phyloP scores from a whole-genome alignment of 2,329 filamentous ascomycete genomes.

The Penicillium expansum region DNA sequence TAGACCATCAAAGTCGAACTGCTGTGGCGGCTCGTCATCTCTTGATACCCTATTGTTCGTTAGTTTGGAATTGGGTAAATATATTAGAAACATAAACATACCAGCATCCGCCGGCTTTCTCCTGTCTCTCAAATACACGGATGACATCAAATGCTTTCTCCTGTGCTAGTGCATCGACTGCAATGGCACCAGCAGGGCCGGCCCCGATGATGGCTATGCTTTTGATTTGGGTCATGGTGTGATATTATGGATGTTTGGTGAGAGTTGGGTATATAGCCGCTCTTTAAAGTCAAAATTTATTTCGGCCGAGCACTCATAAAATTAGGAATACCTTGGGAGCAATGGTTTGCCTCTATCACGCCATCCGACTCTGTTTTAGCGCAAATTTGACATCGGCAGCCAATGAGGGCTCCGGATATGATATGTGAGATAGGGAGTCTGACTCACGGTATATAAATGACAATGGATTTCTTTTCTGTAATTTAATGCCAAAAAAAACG shows the following conservation, averaged over 20 bases:
- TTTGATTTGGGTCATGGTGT: slow-evolving; percentile 23
- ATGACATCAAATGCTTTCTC: slow-evolving; percentile 60
- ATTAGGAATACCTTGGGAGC: slow-evolving; percentile 1
- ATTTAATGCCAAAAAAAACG: neutral
- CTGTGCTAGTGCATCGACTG: slow-evolving; percentile 58
- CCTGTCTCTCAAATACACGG: slow-evolving; percentile 61
- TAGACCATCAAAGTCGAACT: slow-evolving; percentile 49
- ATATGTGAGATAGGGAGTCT: neutral
- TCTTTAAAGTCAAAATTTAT: slow-evolving; percentile 2
- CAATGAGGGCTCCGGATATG: neutral
- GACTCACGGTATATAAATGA: neutral
- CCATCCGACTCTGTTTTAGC: slow-evolving; percentile 16
- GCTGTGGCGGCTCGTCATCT: slow-evolving; percentile 37
- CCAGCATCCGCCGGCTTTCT: slow-evolving; percentile 61
- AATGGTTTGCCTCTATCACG: slow-evolving; percentile 19
- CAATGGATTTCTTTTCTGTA: neutral
- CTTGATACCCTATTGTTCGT: slow-evolving; percentile 29
- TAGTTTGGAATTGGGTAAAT: neutral
- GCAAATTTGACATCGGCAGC: slow-evolving; percentile 3
- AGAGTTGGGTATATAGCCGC: neutral
- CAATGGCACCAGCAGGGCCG: slow-evolving; percentile 59
- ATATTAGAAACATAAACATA: slow-evolving; percentile 32
- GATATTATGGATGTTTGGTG: neutral
- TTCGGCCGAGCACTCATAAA: slow-evolving; percentile 18
- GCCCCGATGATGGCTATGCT: slow-evolving; percentile 60